Base-by-base conservation (phyloP, 805 yeast species). In the Starmerella asiatica region DNA sequence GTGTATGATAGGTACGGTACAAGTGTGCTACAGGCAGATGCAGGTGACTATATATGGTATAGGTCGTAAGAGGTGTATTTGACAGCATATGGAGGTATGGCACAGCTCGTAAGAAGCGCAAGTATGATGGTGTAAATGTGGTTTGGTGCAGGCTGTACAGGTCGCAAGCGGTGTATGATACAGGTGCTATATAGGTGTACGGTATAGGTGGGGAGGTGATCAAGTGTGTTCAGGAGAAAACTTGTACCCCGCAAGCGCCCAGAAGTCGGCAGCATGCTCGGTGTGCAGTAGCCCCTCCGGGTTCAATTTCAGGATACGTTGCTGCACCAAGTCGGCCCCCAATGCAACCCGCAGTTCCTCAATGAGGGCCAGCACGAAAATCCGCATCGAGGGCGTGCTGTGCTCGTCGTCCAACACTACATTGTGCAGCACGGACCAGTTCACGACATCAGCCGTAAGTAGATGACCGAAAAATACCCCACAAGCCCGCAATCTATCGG, bases 381-480 rank as follows among this genome's bases (percentile, higher is more conserved):
- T 79, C 56, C 99, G 59, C 7, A 57, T 69, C 1, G 94, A 75
- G 0, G 95, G 71, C n/a, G 74, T 79, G 0, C 94, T 77, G 4
- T 73, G 78, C 1, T 61, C 66, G 50, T 82, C 93, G 5, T 79
- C 78, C 41, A 91, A 60, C 21, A 61, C 62, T 2, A 85, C 65
- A 2, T 60, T 59, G 12, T 67, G 61, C 50, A 86, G 65, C 0
- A 70, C 67, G 43, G 68, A 71, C 70, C 93, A 76, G 1, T 75
- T 71, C 36, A 88, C 49, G 20, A 69, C 71, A 51, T 80, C 88
- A 3, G 76, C 63, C 0, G 88, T 78, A 32, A 88, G 62, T 50
- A 83, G 53, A 53, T 81, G 91, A 1, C 95, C 98, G 73, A 85
- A 86, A 48, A 85, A 71, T 38, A 75, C 76, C 4, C 93, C 93